These are phyloP conservation scores for Paraphoma sp. DNA, from an alignment of 2,329 filamentous ascomycete species.

Conservation along the genomic window DNA sequence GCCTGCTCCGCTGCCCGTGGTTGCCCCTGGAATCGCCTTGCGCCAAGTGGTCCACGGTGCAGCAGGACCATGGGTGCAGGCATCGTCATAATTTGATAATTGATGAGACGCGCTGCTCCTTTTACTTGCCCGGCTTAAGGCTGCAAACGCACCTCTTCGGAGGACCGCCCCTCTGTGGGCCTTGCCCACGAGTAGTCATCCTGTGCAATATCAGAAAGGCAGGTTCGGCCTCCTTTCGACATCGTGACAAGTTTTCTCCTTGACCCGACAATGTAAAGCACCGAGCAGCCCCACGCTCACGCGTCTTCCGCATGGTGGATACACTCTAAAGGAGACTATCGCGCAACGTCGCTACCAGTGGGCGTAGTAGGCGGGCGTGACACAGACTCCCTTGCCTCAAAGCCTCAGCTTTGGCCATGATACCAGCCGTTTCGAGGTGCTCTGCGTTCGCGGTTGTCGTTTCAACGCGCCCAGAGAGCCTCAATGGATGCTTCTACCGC, in stretches of 20 bases:
- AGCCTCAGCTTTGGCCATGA: slow-evolving; percentile 20
- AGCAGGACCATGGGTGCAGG: slow-evolving; percentile 24
- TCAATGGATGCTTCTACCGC: slow-evolving; percentile 11
- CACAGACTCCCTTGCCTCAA: slow-evolving; percentile 33
- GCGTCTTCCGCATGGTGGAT: slow-evolving; percentile 34
- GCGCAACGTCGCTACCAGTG: slow-evolving; percentile 38
- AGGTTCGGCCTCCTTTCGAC: not conserved
- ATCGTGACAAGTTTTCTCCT: not conserved
- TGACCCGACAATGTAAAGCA: not conserved
- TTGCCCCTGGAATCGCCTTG: slow-evolving; percentile 23
- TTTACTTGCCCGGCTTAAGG: slow-evolving; percentile 31
- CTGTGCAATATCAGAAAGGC: not conserved
- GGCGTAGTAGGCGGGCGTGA: slow-evolving; percentile 30
- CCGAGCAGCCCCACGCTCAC: slow-evolving; percentile 22
- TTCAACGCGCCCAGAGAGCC: slow-evolving; percentile 13
- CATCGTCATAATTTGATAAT: slow-evolving; percentile 37
- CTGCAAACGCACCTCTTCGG: slow-evolving; percentile 15
- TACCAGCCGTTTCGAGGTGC: slow-evolving; percentile 20
- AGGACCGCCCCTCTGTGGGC: slow-evolving; percentile 15
- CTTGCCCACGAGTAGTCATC: not conserved
- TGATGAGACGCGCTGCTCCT: slow-evolving; percentile 30
- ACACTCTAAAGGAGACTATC: slow-evolving; percentile 30
- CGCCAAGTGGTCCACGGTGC: slow-evolving; percentile 15
- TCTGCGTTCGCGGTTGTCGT: slow-evolving; percentile 11
- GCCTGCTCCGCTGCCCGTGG: slow-evolving; percentile 21